Conservation (phyloP, 108 stramenopile species). For the Fragilariopsis cylindrus region DNA sequence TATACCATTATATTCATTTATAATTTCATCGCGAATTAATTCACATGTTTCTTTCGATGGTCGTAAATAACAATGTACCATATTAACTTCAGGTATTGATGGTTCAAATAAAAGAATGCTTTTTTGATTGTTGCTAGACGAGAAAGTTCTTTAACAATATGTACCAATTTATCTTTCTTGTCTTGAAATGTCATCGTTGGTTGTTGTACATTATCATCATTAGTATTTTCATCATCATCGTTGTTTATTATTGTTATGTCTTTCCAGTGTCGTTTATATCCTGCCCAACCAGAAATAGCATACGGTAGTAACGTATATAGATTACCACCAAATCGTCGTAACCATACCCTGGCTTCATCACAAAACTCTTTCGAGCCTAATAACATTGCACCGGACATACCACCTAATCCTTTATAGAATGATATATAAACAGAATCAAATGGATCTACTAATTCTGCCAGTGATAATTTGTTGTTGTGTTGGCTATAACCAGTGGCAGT, state of each 20-base stretch:
- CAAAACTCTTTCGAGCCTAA: conserved; percentile 62
- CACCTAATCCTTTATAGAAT: conserved; percentile 84
- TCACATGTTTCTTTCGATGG: conserved; percentile 32
- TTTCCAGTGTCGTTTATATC: conserved; percentile 49
- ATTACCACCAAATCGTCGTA: conserved; percentile 84
- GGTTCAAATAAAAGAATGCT: conserved; percentile 66
- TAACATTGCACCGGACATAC: conserved; percentile 75
- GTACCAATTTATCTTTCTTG: conserved; percentile 47
- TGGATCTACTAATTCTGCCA: conserved; percentile 44
- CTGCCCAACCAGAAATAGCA: conserved; percentile 60
- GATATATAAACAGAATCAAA: conserved; percentile 83
- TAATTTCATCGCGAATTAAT: conserved; percentile 31
- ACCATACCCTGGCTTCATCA: conserved; percentile 65
- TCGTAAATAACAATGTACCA: conserved; percentile 72
- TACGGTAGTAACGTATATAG: conserved; percentile 73
- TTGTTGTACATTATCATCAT: not conserved
- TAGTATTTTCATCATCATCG: not conserved
- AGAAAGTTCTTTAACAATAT: conserved; percentile 31
- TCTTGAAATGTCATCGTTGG: conserved; percentile 37
- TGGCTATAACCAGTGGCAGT: conserved; percentile 34
- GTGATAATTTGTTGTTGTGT: not conserved
- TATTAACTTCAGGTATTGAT: conserved; percentile 49
- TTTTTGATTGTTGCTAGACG: not conserved
- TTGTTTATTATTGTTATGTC: not conserved
- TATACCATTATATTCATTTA: conserved; percentile 32